Percentiles rank a stretch among this genome's conserved stretches.
phyloP scores from a whole-genome alignment of 2,329 filamentous ascomycete species.

The Fusarium siculi region DNA sequence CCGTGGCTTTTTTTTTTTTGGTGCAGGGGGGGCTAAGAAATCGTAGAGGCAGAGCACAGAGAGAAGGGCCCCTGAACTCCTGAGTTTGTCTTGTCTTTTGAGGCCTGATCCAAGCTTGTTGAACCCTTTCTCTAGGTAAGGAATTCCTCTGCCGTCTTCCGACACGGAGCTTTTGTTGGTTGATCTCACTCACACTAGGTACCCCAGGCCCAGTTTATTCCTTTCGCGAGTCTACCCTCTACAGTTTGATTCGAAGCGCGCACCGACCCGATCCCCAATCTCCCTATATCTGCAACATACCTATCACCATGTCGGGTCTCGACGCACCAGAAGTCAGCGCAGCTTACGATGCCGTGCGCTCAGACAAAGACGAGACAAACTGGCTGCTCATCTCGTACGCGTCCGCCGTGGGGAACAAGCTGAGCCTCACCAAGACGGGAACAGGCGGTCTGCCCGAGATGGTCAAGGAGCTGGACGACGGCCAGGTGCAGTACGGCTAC shows the following conservation, averaged over 20 bases:
- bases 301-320: constrained; percentile 61
- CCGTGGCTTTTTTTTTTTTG: background rate
- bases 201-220: constrained; percentile 34
- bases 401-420: constrained; percentile 63
- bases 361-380: constrained; percentile 72
- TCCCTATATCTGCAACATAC: background rate
- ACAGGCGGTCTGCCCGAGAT: constrained; percentile 70
- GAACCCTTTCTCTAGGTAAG: constrained; percentile 17
- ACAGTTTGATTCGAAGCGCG: constrained; percentile 23
- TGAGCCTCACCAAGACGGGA: constrained; percentile 67
- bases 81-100: constrained; percentile 3
- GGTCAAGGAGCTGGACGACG: constrained; percentile 64
- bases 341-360: constrained; percentile 74
- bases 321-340: constrained; percentile 68
- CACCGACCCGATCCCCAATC: constrained; percentile 16
- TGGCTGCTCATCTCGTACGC: constrained; percentile 75
- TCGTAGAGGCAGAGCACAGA: background rate
- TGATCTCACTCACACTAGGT: background rate
- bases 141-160: background rate
- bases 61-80: constrained; percentile 19
- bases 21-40: background rate
- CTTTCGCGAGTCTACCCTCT: background rate
- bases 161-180: constrained; percentile 10
- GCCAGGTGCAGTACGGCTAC: constrained; percentile 74
- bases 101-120: constrained; percentile 22